These are phyloP conservation scores for Prosopis cineraria DNA, from an alignment of 306 rosid genomes.

Conservation along the genomic window DNA sequence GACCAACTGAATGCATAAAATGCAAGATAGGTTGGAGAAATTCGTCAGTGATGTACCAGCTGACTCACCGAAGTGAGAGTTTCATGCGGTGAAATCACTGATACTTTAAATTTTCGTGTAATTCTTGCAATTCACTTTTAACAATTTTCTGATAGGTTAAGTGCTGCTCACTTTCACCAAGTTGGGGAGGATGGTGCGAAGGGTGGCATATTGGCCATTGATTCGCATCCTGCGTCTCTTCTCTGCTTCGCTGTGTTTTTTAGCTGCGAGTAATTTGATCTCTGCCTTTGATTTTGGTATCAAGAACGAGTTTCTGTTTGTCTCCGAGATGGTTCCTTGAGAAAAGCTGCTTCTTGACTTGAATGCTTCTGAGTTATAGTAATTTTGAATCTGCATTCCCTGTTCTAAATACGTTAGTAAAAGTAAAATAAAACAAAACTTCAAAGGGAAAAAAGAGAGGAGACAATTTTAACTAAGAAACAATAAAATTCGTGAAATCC, in stretches of 20 bases:
- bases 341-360: constrained; percentile 36
- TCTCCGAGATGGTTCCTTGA: constrained; percentile 32
- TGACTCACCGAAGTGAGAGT: neutral
- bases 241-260: constrained; percentile 77
- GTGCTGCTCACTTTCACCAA: constrained; percentile 54
- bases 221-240: constrained; percentile 72
- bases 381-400: constrained; percentile 50
- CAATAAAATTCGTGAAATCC: neutral
- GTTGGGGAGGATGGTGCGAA: constrained; percentile 57
- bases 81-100: neutral
- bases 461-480: neutral
- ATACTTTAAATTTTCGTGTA: neutral
- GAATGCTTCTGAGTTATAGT: constrained; percentile 34
- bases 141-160: neutral
- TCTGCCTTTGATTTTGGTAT: constrained; percentile 58
- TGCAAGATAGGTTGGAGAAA: neutral
- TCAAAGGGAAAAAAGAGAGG: neutral
- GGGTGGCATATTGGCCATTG: constrained; percentile 66
- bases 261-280: constrained; percentile 50
- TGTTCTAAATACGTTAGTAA: constrained; percentile 31
- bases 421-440: neutral
- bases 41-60: neutral
- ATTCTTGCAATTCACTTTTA: neutral
- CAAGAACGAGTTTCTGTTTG: constrained; percentile 37
- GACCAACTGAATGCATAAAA: neutral